Conservation (phyloP, 768 basidiomycete genomes). For the Lentinula lateritia region DNA sequence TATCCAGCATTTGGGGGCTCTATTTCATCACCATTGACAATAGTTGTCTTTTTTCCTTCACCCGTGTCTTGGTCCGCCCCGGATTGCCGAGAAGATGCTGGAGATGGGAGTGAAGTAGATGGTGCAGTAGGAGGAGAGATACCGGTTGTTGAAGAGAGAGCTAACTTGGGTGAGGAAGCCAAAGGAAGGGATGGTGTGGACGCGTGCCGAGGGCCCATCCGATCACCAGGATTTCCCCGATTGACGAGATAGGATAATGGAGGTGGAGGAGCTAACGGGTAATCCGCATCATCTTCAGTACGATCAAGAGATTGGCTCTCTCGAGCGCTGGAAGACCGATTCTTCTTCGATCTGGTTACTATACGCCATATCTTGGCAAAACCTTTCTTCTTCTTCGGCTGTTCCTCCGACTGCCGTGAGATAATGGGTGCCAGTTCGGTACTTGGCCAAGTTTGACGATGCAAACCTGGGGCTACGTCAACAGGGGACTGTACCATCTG, state of each 20-base stretch:
- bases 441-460: conserved; percentile 50
- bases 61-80: conserved; percentile 48
- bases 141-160: conserved; percentile 45
- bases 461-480: conserved; percentile 34
- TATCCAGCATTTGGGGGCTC: conserved; percentile 25
- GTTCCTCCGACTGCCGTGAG: conserved; percentile 30
- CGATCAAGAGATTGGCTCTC: conserved; percentile 35
- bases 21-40: conserved; percentile 34
- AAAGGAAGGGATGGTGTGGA: conserved; percentile 70
- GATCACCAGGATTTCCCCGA: conserved; percentile 44
- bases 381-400: conserved; percentile 70
- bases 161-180: conserved; percentile 48
- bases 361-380: conserved; percentile 78
- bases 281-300: conserved; percentile 52
- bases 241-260: conserved; percentile 84
- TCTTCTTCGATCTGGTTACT: conserved; percentile 55
- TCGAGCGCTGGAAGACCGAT: conserved; percentile 20
- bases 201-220: conserved; percentile 46
- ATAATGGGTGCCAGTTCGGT: conserved; percentile 26
- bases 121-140: conserved; percentile 73
- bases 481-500: conserved; percentile 23
- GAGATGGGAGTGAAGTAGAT: conserved; percentile 71
- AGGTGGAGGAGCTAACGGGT: conserved; percentile 85
- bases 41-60: conserved; percentile 34
- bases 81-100: conserved; percentile 64